Evolutionary conservation across 306 rosid species (phyloP).

Genomic region (Glycyrrhiza uralensis): DNA sequence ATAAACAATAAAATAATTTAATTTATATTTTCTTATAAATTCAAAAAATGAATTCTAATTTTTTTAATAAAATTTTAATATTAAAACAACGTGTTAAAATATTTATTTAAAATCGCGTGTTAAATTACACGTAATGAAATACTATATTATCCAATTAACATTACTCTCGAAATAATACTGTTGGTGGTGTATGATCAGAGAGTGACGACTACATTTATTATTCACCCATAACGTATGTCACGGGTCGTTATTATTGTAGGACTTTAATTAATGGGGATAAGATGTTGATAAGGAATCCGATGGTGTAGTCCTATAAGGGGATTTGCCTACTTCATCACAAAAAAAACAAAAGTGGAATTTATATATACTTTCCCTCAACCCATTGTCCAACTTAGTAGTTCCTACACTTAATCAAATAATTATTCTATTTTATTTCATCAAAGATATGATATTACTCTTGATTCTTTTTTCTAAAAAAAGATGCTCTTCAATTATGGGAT

Average conservation of each 20-base stretch:
- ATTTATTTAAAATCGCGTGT: too few species aligned
- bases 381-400: neutral
- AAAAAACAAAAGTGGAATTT: neutral
- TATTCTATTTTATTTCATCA: neutral
- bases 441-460: neutral
- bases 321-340: neutral
- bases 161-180: neutral
- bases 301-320: neutral
- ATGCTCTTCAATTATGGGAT: slow-evolving; percentile 5
- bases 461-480: neutral
- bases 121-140: too few species aligned
- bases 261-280: slow-evolving; percentile 7
- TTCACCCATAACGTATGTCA: slow-evolving; percentile 23
- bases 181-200: neutral
- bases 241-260: slow-evolving; percentile 23
- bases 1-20: neutral
- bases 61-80: too few species aligned
- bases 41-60: neutral
- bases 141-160: neutral
- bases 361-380: neutral
- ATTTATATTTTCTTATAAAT: neutral
- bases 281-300: slow-evolving; percentile 5
- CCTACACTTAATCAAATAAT: neutral
- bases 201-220: slow-evolving; percentile 25
- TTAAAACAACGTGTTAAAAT: too few species aligned